Conservation (phyloP, 108 stramenopile species). For the Nitzschia sp. region DNA sequence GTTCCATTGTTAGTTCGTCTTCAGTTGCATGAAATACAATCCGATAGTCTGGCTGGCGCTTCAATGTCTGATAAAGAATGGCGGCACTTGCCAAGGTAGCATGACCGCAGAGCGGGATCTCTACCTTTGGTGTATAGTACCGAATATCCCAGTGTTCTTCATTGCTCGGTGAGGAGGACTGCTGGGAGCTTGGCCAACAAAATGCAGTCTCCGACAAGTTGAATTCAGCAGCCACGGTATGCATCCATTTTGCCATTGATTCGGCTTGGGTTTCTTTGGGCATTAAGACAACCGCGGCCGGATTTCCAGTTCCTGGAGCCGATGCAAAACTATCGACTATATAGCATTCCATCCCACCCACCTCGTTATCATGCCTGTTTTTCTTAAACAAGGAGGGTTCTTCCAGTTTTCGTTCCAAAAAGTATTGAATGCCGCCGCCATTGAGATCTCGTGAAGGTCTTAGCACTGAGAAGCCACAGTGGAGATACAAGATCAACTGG, state of each 20-base stretch:
- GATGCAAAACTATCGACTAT: conserved; percentile 70
- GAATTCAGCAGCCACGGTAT: conserved; percentile 87
- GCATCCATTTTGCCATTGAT: conserved; percentile 77
- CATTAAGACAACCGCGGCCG: conserved; percentile 93
- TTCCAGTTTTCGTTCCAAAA: neutral
- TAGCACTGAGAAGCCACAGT: conserved; percentile 74
- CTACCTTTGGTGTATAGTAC: conserved; percentile 68
- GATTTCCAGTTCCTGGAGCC: conserved; percentile 86
- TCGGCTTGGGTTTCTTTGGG: conserved; percentile 23
- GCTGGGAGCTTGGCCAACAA: conserved; percentile 42
- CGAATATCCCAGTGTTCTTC: conserved; percentile 65
- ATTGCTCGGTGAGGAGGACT: conserved; percentile 8
- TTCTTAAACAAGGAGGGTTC: neutral
- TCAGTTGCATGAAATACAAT: conserved; percentile 63
- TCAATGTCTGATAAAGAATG: conserved; percentile 46
- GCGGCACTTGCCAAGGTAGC: conserved; percentile 76
- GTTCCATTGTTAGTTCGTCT: conserved; percentile 35
- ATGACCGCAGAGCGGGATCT: conserved; percentile 95
- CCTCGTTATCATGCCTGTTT: conserved; percentile 14
- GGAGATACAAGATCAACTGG: conserved; percentile 74
- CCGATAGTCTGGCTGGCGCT: neutral
- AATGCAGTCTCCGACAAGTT: conserved; percentile 96
- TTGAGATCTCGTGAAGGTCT: conserved; percentile 60
- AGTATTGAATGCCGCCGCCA: conserved; percentile 42
- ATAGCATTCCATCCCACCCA: conserved; percentile 49